These are phyloP conservation scores for Triticum timopheevii DNA, from an alignment of 176 grass and related monocot genomes.

Conservation along the genomic window DNA sequence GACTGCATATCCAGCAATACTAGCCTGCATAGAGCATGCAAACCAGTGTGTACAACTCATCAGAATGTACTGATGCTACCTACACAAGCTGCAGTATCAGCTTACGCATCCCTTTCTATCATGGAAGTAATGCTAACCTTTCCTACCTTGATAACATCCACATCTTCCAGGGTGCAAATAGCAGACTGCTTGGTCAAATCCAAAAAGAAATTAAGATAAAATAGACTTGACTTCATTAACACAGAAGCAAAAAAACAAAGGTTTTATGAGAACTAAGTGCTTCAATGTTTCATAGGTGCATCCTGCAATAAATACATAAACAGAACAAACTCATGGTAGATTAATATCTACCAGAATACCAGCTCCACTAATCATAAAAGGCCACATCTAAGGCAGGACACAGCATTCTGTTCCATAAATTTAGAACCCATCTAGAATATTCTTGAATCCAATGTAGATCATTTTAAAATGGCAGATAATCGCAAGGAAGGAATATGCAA, in stretches of 20 bases:
- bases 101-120: neutral
- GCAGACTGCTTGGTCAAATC: conserved; percentile 61
- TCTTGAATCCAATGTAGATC: neutral
- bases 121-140: conserved; percentile 46
- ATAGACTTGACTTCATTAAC: neutral
- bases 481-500: neutral
- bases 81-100: neutral
- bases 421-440: neutral
- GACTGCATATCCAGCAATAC: conserved; percentile 79
- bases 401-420: neutral
- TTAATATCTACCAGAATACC: neutral
- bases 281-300: neutral
- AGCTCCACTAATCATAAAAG: neutral
- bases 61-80: neutral
- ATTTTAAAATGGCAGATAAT: neutral
- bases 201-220: conserved; percentile 16
- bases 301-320: neutral
- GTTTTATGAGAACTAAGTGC: neutral
- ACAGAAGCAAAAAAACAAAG: neutral
- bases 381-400: neutral
- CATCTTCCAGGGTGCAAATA: conserved; percentile 87
- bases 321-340: neutral
- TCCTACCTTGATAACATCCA: conserved; percentile 64
- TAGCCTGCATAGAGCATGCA: conserved; percentile 41
- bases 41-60: neutral